phyloP scores from a whole-genome alignment of 768 basidiomycete species.

The Floccularia luteovirens region DNA sequence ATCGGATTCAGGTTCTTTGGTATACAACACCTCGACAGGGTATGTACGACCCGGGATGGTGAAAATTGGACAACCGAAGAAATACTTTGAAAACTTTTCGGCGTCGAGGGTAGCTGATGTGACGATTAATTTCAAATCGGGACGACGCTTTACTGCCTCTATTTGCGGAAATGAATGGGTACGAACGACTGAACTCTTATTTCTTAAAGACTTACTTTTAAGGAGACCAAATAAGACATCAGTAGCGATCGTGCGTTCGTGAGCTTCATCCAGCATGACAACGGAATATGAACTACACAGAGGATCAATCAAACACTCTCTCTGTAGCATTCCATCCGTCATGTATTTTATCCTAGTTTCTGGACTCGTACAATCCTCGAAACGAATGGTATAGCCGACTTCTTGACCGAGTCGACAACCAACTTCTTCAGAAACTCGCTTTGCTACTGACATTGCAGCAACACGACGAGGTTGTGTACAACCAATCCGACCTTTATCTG shows the following conservation, averaged over 20 bases:
- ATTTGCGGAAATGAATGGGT: constrained; percentile 8
- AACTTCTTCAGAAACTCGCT: constrained; percentile 97
- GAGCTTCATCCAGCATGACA: constrained; percentile 98
- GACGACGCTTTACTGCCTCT: constrained; percentile 93
- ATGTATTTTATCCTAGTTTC: constrained; percentile 99
- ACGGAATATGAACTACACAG: constrained; percentile 90
- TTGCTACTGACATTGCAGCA: constrained; percentile 98
- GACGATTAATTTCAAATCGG: constrained; percentile 96
- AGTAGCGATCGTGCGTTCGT: constrained; percentile 97
- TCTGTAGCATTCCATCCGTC: constrained; percentile 99
- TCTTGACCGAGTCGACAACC: constrained; percentile 96
- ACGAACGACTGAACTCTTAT: neutral
- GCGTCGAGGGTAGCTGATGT: constrained; percentile 99
- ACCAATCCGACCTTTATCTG: constrained; percentile 86
- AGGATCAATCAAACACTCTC: constrained; percentile 95
- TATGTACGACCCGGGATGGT: constrained; percentile 99
- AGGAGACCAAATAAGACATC: constrained; percentile 95
- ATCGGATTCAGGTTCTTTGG: constrained; percentile 96
- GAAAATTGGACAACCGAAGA: constrained; percentile 98
- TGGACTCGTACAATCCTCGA: constrained; percentile 98
- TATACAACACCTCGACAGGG: constrained; percentile 97
- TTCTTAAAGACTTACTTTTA: constrained; percentile 54
- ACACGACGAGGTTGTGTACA: constrained; percentile 99
- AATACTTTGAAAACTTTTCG: constrained; percentile 99
- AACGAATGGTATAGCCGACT: constrained; percentile 98